phyloP scores from a whole-genome alignment of 2,329 filamentous ascomycete genomes.

The Aspergillus sp. region DNA sequence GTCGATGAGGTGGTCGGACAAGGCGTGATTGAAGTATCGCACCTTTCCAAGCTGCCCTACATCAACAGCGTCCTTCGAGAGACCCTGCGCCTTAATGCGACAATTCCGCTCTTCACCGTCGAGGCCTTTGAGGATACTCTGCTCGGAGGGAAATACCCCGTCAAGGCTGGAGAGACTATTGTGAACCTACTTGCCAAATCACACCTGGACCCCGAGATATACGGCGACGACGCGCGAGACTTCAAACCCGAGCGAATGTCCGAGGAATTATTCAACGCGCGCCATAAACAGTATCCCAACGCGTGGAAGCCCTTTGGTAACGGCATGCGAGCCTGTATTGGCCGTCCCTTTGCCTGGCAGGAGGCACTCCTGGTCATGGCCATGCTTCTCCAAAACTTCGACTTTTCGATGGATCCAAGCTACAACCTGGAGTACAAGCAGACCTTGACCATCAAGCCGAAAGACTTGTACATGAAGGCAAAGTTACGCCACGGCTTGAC shows the following conservation, averaged over 20 bases:
- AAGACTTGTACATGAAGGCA: constrained; percentile 63
- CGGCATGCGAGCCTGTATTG: constrained; percentile 69
- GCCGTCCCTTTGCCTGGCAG: constrained; percentile 72
- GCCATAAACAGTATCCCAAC: constrained; percentile 60
- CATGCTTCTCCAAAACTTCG: constrained; percentile 69
- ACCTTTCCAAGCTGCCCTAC: constrained; percentile 65
- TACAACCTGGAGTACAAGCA: constrained; percentile 41
- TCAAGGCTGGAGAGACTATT: constrained; percentile 55
- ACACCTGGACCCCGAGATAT: constrained; percentile 65
- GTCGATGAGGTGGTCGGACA: constrained; percentile 65
- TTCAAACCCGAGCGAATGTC: constrained; percentile 73
- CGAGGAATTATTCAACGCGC: constrained; percentile 59
- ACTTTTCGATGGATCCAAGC: constrained; percentile 62
- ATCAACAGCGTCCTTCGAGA: constrained; percentile 39
- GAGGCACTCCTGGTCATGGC: constrained; percentile 64
- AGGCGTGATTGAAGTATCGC: constrained; percentile 57
- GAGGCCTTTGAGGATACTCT: background rate
- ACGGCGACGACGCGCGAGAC: constrained; percentile 62
- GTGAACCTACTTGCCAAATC: constrained; percentile 52
- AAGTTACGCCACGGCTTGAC: constrained; percentile 49
- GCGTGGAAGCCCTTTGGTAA: constrained; percentile 75
- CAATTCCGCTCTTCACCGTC: background rate
- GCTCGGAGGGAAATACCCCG: constrained; percentile 59
- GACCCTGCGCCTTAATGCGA: constrained; percentile 2
- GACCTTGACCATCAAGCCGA: constrained; percentile 44